Evolutionary conservation across 2,329 filamentous ascomycete species (phyloP).

Genomic region (Plenodomus lindquistii): DNA sequence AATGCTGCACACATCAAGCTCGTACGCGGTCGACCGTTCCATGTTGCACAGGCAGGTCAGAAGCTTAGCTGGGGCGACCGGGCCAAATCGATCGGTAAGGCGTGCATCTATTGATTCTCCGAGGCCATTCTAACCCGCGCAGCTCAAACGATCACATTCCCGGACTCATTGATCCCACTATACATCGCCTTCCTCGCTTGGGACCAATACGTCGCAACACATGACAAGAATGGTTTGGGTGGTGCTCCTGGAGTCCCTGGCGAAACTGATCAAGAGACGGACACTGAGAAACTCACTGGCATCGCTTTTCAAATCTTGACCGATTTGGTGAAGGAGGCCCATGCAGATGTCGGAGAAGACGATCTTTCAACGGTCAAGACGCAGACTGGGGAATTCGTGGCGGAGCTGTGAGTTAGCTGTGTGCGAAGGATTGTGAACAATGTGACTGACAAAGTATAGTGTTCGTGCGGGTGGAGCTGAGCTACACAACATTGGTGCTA

Average conservation of each 20-base stretch:
- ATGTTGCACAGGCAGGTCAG: conserved; percentile 50
- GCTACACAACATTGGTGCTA: conserved; percentile 86
- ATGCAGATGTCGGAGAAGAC: conserved; percentile 46
- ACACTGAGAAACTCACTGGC: conserved; percentile 47
- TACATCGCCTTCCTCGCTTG: conserved; percentile 58
- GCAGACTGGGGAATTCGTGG: conserved; percentile 42
- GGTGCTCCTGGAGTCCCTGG: conserved; percentile 45
- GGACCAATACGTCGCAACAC: conserved; percentile 51
- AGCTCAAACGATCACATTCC: conserved; percentile 47
- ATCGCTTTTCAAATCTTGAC: conserved; percentile 50
- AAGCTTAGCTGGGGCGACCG: conserved; percentile 53
- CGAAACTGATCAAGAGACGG: conserved; percentile 32
- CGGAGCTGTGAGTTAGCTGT: conserved; percentile 48
- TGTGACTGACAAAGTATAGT: conserved; percentile 37
- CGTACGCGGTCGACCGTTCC: conserved; percentile 66
- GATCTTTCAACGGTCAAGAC: conserved; percentile 45
- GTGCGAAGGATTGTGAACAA: neutral
- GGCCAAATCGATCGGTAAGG: conserved; percentile 58
- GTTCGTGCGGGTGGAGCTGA: conserved; percentile 80
- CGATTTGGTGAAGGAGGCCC: conserved; percentile 49
- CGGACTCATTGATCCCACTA: conserved; percentile 52
- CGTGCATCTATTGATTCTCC: neutral
- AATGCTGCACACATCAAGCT: conserved; percentile 92
- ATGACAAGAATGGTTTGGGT: conserved; percentile 41
- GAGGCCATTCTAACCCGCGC: conserved; percentile 9